These are phyloP conservation scores for Xylaria sp. DNA, from an alignment of 2,329 filamentous ascomycete genomes.

Conservation along the genomic window DNA sequence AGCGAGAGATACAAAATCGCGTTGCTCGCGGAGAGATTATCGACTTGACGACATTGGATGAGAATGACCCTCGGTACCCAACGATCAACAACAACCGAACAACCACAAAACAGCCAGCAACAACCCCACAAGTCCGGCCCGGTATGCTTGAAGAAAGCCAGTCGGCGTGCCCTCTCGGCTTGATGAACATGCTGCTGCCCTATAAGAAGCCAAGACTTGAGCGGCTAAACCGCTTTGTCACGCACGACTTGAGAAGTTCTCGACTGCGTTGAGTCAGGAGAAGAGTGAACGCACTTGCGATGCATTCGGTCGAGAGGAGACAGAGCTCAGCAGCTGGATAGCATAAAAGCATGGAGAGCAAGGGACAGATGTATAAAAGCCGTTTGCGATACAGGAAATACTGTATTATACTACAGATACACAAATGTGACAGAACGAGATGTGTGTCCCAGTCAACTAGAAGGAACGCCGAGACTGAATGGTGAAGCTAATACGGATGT, in stretches of 20 bases:
- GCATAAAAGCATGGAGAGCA: background rate
- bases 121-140: background rate
- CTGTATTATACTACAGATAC: no score
- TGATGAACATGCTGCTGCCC: background rate
- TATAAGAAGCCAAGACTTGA: background rate
- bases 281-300: background rate
- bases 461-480: no score
- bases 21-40: background rate
- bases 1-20: background rate
- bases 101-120: background rate
- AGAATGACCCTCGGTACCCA: background rate
- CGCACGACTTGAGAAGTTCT: background rate
- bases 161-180: background rate
- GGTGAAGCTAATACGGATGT: no score
- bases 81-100: background rate
- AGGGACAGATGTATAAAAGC: background rate
- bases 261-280: background rate
- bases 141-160: background rate
- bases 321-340: background rate
- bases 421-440: no score
- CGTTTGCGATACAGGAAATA: no score
- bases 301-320: background rate
- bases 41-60: background rate
- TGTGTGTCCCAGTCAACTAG: no score
- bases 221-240: background rate